Evolutionary conservation across 1,284 basidiomycete genomes (phyloP).

Genomic region (Sphagnurus paluster): DNA sequence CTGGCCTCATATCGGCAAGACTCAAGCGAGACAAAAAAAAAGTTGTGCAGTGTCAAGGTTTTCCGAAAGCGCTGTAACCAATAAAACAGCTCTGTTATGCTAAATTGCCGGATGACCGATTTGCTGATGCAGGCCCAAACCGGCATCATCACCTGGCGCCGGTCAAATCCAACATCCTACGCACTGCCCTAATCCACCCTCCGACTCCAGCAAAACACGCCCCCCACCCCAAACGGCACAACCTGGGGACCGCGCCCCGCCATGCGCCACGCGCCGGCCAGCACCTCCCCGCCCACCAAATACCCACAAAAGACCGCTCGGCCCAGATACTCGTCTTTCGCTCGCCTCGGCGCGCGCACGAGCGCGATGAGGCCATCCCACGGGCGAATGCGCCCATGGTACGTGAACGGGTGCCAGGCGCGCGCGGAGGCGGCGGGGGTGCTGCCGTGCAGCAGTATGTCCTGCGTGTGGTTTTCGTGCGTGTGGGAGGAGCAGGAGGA

Average conservation of each 20-base stretch:
- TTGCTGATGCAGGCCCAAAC: too few species aligned
- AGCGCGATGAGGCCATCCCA: slow-evolving; percentile 13
- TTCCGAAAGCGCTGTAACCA: too few species aligned
- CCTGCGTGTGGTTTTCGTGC: background rate
- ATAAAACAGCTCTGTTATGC: too few species aligned
- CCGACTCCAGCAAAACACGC: slow-evolving; percentile 55
- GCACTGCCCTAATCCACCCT: slow-evolving; percentile 39
- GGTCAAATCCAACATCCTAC: too few species aligned
- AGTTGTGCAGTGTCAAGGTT: too few species aligned
- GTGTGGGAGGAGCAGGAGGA: background rate
- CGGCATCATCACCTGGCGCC: too few species aligned
- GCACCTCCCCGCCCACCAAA: slow-evolving; percentile 58
- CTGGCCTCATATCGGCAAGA: too few species aligned
- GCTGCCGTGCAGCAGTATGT: slow-evolving; percentile 5
- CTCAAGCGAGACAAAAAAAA: too few species aligned
- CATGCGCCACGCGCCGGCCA: slow-evolving; percentile 72
- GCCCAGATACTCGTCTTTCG: slow-evolving; percentile 30
- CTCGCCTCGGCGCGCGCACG: slow-evolving; percentile 23
- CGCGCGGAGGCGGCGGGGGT: slow-evolving; percentile 7
- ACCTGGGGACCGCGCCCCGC: slow-evolving; percentile 42
- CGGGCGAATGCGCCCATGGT: slow-evolving; percentile 10
- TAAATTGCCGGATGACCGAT: too few species aligned
- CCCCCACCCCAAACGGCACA: too few species aligned
- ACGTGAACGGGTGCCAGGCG: slow-evolving; percentile 4
- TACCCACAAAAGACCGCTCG: slow-evolving; percentile 69